Evolutionary conservation across 768 basidiomycete species (phyloP), one percentile per base, ranked within the genome.

Genomic region (Mycena belliarum): DNA sequence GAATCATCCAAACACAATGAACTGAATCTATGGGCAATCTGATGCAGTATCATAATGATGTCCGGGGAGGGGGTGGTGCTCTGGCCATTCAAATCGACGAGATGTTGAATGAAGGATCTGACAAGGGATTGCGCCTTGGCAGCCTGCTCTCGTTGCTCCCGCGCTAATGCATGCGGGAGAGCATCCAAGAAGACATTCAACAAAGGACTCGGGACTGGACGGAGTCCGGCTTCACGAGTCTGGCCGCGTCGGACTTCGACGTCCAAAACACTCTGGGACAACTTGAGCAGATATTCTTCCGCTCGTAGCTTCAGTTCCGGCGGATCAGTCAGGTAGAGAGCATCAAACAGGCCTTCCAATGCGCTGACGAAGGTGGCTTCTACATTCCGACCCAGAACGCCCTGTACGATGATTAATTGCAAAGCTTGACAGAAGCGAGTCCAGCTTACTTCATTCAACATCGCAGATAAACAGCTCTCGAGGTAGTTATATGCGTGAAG

Each of bases 1-100:
- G 91, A 81, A 66, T 95, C 94, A 55, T 97, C 95, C 53, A 95
- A 82, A 68, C 95, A 97, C 24, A 97, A 78, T 3, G 89, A 85
- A 42, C 83, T 86, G 73, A 98, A 91, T 16, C 92, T 86, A 59
- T 84, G 84, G 7, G 91, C 87, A 42, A 98, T 79, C 63, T 93
- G 88, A 66, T 93, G 89, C 47, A 98, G 73, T 33, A 93, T 83
- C 8, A 79, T 76, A 48, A 86, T 75, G 41, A 89, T 75, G 59
- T 89, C 88, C 50, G 79, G 81, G 26, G 75, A 71, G 4, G 76
- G 71, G 26, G 81, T 75, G 54, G 77, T 75, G 25, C 75, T 72
- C 33, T 79, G 78, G 42, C 73, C 73, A 20, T 77, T 79, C 72
- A 88, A 77, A 5, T 72, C 69, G 15, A 90, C 80, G 26, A 95